phyloP scores from a whole-genome alignment of 2,329 filamentous ascomycete species.

The Diplocarpon rosae region DNA sequence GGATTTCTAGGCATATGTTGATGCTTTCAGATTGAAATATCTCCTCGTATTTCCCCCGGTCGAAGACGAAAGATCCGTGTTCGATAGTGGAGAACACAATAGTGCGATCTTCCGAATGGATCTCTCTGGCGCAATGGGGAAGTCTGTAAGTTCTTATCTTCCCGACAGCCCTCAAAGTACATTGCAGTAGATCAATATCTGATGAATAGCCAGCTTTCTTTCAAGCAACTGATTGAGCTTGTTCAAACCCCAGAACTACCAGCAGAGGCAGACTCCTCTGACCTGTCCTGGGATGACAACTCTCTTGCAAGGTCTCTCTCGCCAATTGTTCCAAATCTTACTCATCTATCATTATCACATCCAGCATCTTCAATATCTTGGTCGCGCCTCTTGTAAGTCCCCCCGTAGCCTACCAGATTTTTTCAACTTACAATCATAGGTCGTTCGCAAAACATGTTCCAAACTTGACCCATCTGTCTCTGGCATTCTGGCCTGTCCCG shows the following conservation, averaged over 20 bases:
- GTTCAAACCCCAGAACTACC: conserved; percentile 24
- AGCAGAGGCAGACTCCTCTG: conserved; percentile 4
- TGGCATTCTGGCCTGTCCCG: conserved; percentile 52
- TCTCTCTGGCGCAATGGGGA: conserved; percentile 40
- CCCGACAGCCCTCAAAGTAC: no score
- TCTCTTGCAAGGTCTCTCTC: conserved; percentile 10
- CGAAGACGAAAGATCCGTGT: conserved; percentile 14
- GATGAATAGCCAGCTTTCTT: conserved; percentile 15
- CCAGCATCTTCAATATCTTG: conserved; percentile 36
- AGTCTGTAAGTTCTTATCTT: conserved; percentile 28
- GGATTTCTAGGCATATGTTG: neutral
- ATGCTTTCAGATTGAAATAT: conserved; percentile 28
- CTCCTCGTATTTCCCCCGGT: conserved; percentile 32
- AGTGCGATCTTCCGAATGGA: conserved; percentile 42
- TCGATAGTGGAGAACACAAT: conserved; percentile 27
- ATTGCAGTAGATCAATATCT: no score
- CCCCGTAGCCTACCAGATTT: neutral
- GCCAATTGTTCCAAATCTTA: conserved; percentile 40
- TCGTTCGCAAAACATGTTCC: conserved; percentile 40
- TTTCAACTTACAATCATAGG: neutral
- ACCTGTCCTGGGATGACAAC: conserved; percentile 22
- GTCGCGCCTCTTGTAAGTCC: conserved; percentile 39
- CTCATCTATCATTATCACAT: conserved; percentile 46
- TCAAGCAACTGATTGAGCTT: conserved; percentile 42
- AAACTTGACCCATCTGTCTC: conserved; percentile 47